A percentile compares a stretch with the other conserved stretches of the same genome.
These are phyloP conservation scores for Aegilops sharonensis DNA, from an alignment of 176 grass and related monocot species.

Conservation along the genomic window DNA sequence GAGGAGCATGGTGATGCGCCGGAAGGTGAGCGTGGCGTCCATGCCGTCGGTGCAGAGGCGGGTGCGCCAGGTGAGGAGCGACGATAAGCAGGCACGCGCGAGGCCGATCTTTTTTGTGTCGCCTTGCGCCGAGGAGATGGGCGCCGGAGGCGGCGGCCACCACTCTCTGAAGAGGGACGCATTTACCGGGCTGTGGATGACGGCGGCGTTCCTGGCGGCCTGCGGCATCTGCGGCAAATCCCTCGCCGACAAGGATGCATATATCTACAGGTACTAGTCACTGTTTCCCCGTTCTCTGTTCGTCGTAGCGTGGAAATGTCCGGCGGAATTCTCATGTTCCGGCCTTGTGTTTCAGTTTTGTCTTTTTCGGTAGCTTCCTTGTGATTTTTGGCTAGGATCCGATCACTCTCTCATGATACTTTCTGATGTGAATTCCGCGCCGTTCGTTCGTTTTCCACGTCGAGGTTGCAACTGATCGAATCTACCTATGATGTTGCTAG, in stretches of 20 bases:
- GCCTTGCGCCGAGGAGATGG: neutral
- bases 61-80: slow-evolving; percentile 27
- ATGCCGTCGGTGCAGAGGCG: slow-evolving; percentile 30
- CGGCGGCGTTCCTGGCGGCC: slow-evolving; percentile 59
- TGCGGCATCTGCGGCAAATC: slow-evolving; percentile 61
- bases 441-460: slow-evolving; percentile 6
- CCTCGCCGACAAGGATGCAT: slow-evolving; percentile 73
- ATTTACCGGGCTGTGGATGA: neutral
- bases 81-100: neutral
- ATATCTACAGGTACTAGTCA: slow-evolving; percentile 70
- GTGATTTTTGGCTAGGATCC: neutral
- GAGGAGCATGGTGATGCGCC: slow-evolving; percentile 36
- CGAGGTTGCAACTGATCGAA: slow-evolving; percentile 15
- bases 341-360: neutral
- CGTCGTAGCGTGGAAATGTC: neutral
- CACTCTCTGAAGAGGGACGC: slow-evolving; percentile 6
- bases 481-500: neutral
- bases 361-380: neutral
- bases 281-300: neutral
- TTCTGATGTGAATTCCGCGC: neutral
- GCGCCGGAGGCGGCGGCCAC: neutral
- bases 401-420: neutral
- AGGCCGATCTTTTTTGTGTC: neutral
- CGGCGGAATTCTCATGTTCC: neutral
- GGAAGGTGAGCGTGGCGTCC: slow-evolving; percentile 50